Evolutionary conservation across 73 alveolate species (phyloP).

Genomic region (Uronychia setigera): DNA sequence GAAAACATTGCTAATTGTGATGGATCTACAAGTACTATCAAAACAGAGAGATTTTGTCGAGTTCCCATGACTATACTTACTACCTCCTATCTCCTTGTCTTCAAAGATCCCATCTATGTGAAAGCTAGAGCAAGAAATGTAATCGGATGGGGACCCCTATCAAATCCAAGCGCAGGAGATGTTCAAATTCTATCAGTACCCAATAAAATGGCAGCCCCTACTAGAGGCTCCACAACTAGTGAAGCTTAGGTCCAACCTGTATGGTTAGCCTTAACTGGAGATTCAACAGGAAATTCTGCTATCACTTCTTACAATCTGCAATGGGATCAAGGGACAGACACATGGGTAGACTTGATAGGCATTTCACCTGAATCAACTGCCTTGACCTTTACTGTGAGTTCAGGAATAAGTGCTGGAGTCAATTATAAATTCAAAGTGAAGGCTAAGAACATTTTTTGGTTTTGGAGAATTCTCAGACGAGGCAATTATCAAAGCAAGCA

Average conservation of each 20-base stretch:
- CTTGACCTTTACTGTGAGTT: constrained; percentile 6
- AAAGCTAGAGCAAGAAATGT: constrained; percentile 24
- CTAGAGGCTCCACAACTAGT: constrained; percentile 35
- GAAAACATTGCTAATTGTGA: constrained; percentile 7
- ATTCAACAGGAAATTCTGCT: constrained; percentile 26
- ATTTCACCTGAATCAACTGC: constrained; percentile 22
- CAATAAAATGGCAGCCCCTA: constrained; percentile 13
- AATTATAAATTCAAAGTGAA: constrained; percentile 35
- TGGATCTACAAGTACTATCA: constrained; percentile 26
- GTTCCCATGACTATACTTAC: constrained; percentile 39
- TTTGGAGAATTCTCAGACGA: constrained; percentile 28
- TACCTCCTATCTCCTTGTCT: constrained; percentile 7
- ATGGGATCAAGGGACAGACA: constrained; percentile 44
- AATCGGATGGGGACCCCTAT: constrained; percentile 24
- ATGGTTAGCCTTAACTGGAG: constrained; percentile 32
- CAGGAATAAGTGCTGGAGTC: constrained; percentile 27
- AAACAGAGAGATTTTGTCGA: constrained; percentile 21
- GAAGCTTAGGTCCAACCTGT: constrained; percentile 14
- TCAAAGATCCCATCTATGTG: constrained; percentile 24
- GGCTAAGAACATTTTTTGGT: constrained; percentile 51
- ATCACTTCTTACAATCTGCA: constrained; percentile 20
- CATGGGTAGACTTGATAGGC: constrained; percentile 3
- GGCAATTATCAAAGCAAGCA: constrained; percentile 20
- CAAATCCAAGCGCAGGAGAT: constrained; percentile 16
- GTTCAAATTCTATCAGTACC: constrained; percentile 32